phyloP scores from a whole-genome alignment of 1,284 basidiomycete genomes.

The Malassezia equina region DNA sequence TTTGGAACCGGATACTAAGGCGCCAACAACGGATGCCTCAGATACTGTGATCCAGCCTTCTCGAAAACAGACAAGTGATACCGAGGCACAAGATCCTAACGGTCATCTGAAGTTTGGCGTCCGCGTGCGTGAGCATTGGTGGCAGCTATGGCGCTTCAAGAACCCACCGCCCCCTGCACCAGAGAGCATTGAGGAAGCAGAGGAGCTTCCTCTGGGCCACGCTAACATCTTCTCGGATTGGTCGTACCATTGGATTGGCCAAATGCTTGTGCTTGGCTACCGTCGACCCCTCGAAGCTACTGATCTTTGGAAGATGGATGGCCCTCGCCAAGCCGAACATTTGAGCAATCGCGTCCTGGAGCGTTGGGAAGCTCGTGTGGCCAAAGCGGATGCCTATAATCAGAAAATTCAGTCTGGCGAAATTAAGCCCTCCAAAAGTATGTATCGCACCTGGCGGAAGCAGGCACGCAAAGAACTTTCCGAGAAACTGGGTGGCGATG shows the following conservation, averaged over 20 bases:
- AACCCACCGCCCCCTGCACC: slow-evolving; percentile 39
- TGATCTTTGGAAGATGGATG: slow-evolving; percentile 72
- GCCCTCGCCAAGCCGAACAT: slow-evolving; percentile 51
- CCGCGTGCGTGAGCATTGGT: slow-evolving; percentile 39
- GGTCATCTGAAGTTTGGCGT: slow-evolving; percentile 32
- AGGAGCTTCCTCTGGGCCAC: slow-evolving; percentile 53
- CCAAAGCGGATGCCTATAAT: slow-evolving; percentile 63
- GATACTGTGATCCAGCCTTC: neutral
- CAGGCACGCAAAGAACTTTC: slow-evolving; percentile 25
- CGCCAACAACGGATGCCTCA: neutral
- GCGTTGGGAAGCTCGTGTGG: slow-evolving; percentile 59
- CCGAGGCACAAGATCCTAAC: slow-evolving; percentile 7
- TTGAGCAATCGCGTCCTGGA: slow-evolving; percentile 58
- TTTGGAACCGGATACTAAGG: neutral
- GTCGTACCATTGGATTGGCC: slow-evolving; percentile 64
- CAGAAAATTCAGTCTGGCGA: slow-evolving; percentile 58
- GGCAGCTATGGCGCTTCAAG: slow-evolving; percentile 41
- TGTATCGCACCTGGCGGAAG: slow-evolving; percentile 57
- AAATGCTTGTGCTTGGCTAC: slow-evolving; percentile 60
- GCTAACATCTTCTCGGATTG: slow-evolving; percentile 55
- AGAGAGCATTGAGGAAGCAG: slow-evolving; percentile 55
- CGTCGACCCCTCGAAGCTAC: slow-evolving; percentile 67
- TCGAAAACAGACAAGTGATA: neutral
- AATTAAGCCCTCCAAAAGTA: slow-evolving; percentile 55
- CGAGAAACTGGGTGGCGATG: slow-evolving; percentile 16